phyloP scores from a whole-genome alignment of 495 filamentous ascomycete species.

The Cudoniella acicularis region DNA sequence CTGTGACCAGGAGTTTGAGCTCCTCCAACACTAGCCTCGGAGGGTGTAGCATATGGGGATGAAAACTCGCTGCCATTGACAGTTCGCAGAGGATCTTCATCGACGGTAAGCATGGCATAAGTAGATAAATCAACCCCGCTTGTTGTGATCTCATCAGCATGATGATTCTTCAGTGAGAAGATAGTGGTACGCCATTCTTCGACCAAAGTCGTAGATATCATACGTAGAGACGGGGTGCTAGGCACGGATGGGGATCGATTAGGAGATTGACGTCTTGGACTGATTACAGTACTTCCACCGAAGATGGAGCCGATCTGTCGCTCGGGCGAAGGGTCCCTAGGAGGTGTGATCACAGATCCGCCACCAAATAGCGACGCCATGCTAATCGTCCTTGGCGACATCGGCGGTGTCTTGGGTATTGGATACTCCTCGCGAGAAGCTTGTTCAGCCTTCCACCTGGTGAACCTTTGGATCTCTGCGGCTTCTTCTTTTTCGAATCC shows the following conservation, averaged over 20 bases:
- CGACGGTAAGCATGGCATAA: slow-evolving; percentile 61
- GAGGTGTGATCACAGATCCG: slow-evolving; percentile 14
- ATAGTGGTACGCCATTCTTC: slow-evolving; percentile 63
- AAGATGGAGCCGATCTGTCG: slow-evolving; percentile 11
- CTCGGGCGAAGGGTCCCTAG: slow-evolving; percentile 18
- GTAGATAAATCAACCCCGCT: slow-evolving; percentile 73
- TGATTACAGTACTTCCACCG: slow-evolving; percentile 24
- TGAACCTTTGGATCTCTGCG: slow-evolving; percentile 28
- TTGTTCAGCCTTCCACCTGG: slow-evolving; percentile 24
- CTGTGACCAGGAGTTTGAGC: slow-evolving; percentile 76
- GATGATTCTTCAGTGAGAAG: slow-evolving; percentile 50
- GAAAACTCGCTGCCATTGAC: slow-evolving; percentile 50
- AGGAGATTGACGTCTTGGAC: slow-evolving; percentile 7
- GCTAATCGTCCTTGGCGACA: slow-evolving; percentile 19
- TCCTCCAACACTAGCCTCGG: slow-evolving; percentile 19
- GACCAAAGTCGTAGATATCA: slow-evolving; percentile 17
- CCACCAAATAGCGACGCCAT: slow-evolving; percentile 39
- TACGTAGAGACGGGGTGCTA: slow-evolving; percentile 7
- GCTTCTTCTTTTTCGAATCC: slow-evolving; percentile 52
- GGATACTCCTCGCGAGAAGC: slow-evolving; percentile 25
- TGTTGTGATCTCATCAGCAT: slow-evolving; percentile 59
- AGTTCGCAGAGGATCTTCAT: slow-evolving; percentile 70
- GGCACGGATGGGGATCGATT: slow-evolving; percentile 9
- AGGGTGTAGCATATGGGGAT: slow-evolving; percentile 55
- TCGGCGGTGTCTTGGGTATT: slow-evolving; percentile 23